Percentiles rank a stretch among this genome's conserved stretches.
Evolutionary conservation across 129 eudicot genomes (phyloP).

Genomic region (Artemisia annua): DNA sequence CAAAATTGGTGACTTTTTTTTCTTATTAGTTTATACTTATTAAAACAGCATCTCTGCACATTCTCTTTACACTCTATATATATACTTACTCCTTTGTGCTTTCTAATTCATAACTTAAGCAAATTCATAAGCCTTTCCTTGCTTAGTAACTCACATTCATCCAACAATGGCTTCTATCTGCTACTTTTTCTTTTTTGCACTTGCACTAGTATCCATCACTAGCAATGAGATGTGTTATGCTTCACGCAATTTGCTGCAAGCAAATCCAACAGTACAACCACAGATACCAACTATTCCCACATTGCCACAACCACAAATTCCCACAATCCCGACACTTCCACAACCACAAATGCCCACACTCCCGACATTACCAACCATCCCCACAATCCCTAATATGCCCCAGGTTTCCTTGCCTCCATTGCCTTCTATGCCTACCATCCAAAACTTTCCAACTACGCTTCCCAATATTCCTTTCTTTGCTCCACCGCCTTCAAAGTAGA

Average conservation of each 20-base stretch:
- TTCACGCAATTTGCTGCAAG: slow-evolving; percentile 25
- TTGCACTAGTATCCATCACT: slow-evolving; percentile 7
- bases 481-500: slow-evolving; percentile 39
- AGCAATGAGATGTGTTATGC: slow-evolving; percentile 30
- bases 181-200: background rate
- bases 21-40: background rate
- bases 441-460: slow-evolving; percentile 33
- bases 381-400: slow-evolving; percentile 26
- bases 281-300: slow-evolving; percentile 20
- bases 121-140: background rate
- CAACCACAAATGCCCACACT: slow-evolving; percentile 31
- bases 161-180: slow-evolving; percentile 19
- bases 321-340: slow-evolving; percentile 29
- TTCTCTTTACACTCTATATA: background rate
- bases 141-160: background rate
- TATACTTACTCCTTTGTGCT: background rate
- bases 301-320: slow-evolving; percentile 32
- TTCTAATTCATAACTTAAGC: background rate
- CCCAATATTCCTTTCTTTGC: slow-evolving; percentile 33
- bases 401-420: slow-evolving; percentile 28
- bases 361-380: slow-evolving; percentile 20
- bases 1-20: background rate
- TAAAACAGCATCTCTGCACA: background rate
- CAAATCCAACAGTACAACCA: slow-evolving; percentile 25
- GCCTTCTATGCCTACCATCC: slow-evolving; percentile 42